These are phyloP conservation scores for Protomyces arabidopsidicola DNA, from an alignment of 1,139 yeast species.

Conservation along the genomic window DNA sequence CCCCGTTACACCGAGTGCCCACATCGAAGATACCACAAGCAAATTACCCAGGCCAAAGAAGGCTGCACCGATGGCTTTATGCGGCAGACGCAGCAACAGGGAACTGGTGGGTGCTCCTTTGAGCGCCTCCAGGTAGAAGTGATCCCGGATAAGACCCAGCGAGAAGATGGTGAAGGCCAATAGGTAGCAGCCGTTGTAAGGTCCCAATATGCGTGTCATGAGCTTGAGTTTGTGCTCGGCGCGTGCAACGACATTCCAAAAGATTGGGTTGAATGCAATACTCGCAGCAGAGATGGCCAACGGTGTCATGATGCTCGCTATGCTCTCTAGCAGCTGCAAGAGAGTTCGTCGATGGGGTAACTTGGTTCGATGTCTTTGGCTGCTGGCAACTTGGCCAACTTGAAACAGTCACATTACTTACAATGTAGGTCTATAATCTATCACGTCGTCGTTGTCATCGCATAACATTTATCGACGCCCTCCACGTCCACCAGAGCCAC, in stretches of 20 bases:
- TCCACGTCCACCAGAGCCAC: slow-evolving; percentile 5
- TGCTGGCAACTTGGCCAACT: no score
- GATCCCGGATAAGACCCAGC: slow-evolving; percentile 77
- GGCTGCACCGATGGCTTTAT: slow-evolving; percentile 46
- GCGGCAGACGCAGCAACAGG: slow-evolving; percentile 51
- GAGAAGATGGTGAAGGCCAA: slow-evolving; percentile 78
- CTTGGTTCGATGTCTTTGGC: no score
- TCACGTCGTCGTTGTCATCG: slow-evolving; percentile 1
- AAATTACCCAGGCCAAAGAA: slow-evolving; percentile 67
- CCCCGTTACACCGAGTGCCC: slow-evolving; percentile 90
- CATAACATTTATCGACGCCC: neutral
- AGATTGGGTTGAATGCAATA: slow-evolving; percentile 85
- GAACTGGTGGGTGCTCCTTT: slow-evolving; percentile 36
- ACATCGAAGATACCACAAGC: slow-evolving; percentile 81
- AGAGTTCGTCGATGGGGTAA: no score
- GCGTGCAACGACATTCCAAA: slow-evolving; percentile 92
- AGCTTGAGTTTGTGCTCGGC: slow-evolving; percentile 70
- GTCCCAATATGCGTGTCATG: slow-evolving; percentile 66
- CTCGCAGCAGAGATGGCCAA: slow-evolving; percentile 42
- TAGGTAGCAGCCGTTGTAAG: slow-evolving; percentile 72
- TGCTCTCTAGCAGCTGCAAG: neutral
- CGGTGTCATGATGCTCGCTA: neutral
- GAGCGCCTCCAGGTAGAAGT: slow-evolving; percentile 61
- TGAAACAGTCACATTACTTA: neutral
- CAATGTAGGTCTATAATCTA: neutral